These are phyloP conservation scores for Phytophthora constricta DNA, from an alignment of 352 stramenopile genomes.

Conservation along the genomic window DNA sequence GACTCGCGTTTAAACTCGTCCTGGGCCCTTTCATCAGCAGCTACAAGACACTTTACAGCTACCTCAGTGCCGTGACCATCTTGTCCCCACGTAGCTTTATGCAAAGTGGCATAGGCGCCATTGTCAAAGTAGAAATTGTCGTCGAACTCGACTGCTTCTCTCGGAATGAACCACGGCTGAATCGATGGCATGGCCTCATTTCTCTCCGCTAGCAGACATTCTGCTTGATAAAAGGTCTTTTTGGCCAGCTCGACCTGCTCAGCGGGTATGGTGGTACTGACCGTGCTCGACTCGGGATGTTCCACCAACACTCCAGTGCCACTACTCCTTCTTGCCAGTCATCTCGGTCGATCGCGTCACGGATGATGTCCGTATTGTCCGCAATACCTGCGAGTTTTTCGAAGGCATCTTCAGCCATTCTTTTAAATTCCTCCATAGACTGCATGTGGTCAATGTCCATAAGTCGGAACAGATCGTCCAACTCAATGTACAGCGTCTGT, in stretches of 20 bases:
- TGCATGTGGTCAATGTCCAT: constrained; percentile 24
- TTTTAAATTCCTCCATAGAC: constrained; percentile 1
- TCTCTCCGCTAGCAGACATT: constrained; percentile 1
- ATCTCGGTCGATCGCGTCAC: background rate
- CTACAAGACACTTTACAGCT: constrained; percentile 38
- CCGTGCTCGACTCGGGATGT: background rate
- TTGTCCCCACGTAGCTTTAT: constrained; percentile 16
- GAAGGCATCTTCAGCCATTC: constrained; percentile 5
- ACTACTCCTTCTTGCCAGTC: background rate
- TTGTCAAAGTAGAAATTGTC: constrained; percentile 4
- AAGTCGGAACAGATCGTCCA: constrained; percentile 23
- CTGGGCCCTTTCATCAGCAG: constrained; percentile 1
- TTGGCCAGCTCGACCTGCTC: constrained; percentile 15
- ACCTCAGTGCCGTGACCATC: constrained; percentile 18
- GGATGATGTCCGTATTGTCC: background rate
- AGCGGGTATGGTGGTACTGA: background rate
- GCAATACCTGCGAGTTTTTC: background rate
- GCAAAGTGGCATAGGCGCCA: constrained; percentile 15
- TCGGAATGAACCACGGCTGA: constrained; percentile 22
- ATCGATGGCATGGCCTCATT: constrained; percentile 6
- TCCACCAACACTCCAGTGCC: background rate
- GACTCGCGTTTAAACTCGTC: constrained; percentile 31
- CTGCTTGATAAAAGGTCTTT: constrained; percentile 18
- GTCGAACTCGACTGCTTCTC: constrained; percentile 24
- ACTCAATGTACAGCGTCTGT: constrained; percentile 14